These are phyloP conservation scores for Grifola frondosa DNA, from an alignment of 1,284 basidiomycete genomes.

Conservation along the genomic window DNA sequence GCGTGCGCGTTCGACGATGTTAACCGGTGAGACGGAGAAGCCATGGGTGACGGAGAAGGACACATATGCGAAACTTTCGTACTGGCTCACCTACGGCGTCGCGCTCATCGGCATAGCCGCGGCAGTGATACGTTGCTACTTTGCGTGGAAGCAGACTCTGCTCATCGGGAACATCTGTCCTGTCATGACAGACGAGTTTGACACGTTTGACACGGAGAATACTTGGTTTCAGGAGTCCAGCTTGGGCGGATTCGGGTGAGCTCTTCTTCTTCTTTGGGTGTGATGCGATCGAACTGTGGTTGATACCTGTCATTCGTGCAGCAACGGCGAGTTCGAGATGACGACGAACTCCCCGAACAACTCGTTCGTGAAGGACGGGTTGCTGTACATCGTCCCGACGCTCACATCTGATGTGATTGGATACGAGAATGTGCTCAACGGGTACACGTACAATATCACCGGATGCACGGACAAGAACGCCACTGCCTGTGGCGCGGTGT, in stretches of 20 bases:
- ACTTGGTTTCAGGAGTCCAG: slow-evolving; percentile 78
- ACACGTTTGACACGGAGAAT: slow-evolving; percentile 61
- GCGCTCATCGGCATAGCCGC: slow-evolving; percentile 44
- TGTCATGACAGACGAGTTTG: slow-evolving; percentile 80
- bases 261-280: slow-evolving; percentile 13
- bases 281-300: slow-evolving; percentile 1
- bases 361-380: slow-evolving; percentile 74
- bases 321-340: slow-evolving; percentile 88
- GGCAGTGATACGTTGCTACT: slow-evolving; percentile 34
- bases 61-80: slow-evolving; percentile 59
- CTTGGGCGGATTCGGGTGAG: slow-evolving; percentile 83
- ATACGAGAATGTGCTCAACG: slow-evolving; percentile 54
- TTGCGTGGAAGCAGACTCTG: slow-evolving; percentile 53
- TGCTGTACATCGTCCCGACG: slow-evolving; percentile 83
- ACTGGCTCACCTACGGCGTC: slow-evolving; percentile 64
- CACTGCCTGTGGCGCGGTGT: slow-evolving; percentile 60
- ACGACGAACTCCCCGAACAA: slow-evolving; percentile 76
- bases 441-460: slow-evolving; percentile 79
- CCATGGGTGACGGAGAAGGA: slow-evolving; percentile 72
- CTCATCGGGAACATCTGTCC: slow-evolving; percentile 63
- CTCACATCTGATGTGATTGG: slow-evolving; percentile 78
- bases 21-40: slow-evolving; percentile 61
- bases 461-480: slow-evolving; percentile 64
- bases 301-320: slow-evolving; percentile 28
- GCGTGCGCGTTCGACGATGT: slow-evolving; percentile 64